Conservation (phyloP, 192 early-diverging fungal species). For the Globomyces pollinis-pini region DNA sequence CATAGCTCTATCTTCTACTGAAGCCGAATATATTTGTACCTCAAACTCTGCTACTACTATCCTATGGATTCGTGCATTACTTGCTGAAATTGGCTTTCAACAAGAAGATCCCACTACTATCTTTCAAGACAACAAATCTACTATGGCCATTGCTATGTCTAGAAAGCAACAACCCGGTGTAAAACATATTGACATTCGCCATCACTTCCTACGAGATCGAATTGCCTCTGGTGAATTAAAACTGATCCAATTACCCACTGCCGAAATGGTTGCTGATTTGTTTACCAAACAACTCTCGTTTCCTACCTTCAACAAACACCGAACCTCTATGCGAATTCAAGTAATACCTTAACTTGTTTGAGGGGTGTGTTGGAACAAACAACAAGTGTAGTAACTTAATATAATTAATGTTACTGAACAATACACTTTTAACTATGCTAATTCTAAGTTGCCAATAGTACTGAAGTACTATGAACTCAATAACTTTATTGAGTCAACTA, state of each 20-base stretch:
- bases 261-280: not conserved
- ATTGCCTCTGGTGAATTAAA: not conserved
- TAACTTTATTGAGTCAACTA: too few species aligned
- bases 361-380: too few species aligned
- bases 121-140: not conserved
- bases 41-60: not conserved
- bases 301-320: not conserved
- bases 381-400: too few species aligned
- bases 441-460: too few species aligned
- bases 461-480: too few species aligned
- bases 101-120: not conserved
- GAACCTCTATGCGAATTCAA: not conserved
- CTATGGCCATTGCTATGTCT: not conserved
- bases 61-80: not conserved
- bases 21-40: not conserved
- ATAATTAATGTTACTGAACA: too few species aligned
- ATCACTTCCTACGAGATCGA: not conserved
- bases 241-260: not conserved
- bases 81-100: not conserved
- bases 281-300: not conserved
- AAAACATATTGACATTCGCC: not conserved
- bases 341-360: too few species aligned
- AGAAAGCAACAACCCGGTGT: not conserved
- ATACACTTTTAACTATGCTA: too few species aligned
- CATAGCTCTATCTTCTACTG: not conserved